Base-by-base conservation (phyloP, 305 asterid genomes). In the Andrographis paniculata region DNA sequence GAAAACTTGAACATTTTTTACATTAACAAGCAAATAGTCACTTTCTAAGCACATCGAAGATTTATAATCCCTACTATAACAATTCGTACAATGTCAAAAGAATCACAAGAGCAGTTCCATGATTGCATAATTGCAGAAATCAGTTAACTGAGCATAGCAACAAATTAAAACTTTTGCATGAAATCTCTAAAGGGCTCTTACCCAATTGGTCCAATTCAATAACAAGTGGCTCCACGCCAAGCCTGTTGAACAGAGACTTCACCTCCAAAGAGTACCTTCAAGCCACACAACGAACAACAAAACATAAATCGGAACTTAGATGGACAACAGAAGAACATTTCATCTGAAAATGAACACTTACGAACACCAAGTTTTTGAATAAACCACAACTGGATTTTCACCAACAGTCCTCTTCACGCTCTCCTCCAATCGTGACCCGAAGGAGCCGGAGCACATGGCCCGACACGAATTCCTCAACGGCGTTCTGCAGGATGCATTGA, bases 321-420 rank as follows among this genome's bases (percentile, higher is more conserved):
- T 1, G 42, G 17, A n/a, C n/a, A n/a, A n/a, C n/a, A n/a, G n/a
- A n/a, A n/a, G n/a, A n/a, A n/a, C n/a, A n/a, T n/a, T n/a, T n/a
- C n/a, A n/a, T n/a, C n/a, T n/a, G 0, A 5, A 22, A 24, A 18
- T 9, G 33, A 14, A 20, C 42, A 80, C 97, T 67, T 48, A 86
- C 96, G 93, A 75, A 37, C 96, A 86, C 93, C 92, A 79, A 20
- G 87, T 67, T 64, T 87, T 84, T 70, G 95, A 81, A 70, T 84
- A 87, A 37, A 87, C 82, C 2, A 87, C 97, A 37, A 87, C 92
- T 20, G 95, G 88, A 50, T 76, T 77, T 5, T 73, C 80, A 17
- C 51, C 50, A 56, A 87, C 24, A 7, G 82, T 73, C 35, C 70
- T 69, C 65, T 73, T 69, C 49, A 84, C 82, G 6, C 58, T 61